Evolutionary conservation across 169 alveolate species (phyloP), one percentile per base, ranked within the genome.

Genomic region (Babesia ovis): DNA sequence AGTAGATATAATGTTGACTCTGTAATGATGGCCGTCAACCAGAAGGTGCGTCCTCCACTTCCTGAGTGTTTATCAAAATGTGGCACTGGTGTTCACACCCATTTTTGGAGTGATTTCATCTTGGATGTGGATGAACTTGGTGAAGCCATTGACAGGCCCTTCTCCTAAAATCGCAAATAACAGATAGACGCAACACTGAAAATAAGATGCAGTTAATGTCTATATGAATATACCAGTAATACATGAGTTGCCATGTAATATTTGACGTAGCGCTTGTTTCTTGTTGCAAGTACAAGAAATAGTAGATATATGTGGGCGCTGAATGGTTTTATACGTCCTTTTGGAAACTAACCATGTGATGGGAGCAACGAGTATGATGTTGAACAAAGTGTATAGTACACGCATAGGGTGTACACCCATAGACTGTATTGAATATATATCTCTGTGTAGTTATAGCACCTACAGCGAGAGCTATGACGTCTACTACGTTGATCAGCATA

Each of bases 61-160:
- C 55, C 83, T 72, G 66, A 2, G 27, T 34, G 53, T 20, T 37
- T 61, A 20, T 18, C 31, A 12, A 22, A 45, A 22, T 3, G 20
- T 14, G 14, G 3, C 11, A 50, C 50, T 23, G 20, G 55, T 20
- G 1, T 20, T 9, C 59, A 51, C 14, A 39, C 68, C 68, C 34
- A 32, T 29, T 6, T 11, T 31, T 22, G 8, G n/a, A 16, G 69
- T 11, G n/a, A 25, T 59, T 32, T 59, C 69, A 39, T 20, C 18
- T 25, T 14, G 11, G 9, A 60, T 23, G 50, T 68, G 34, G 2
- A 27, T 9, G 35, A 68, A 54, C 59, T 58, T 68, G 57, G 79
- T 54, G 22, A 68, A 58, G 3, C 79, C 79, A 27, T 68, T 68
- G 2, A 68, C 25, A 16, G 79, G 79, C 35, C 79, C 79, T 34